Base-by-base conservation (phyloP, 129 eudicot genomes). In the Gnaphalium uliginosum region DNA sequence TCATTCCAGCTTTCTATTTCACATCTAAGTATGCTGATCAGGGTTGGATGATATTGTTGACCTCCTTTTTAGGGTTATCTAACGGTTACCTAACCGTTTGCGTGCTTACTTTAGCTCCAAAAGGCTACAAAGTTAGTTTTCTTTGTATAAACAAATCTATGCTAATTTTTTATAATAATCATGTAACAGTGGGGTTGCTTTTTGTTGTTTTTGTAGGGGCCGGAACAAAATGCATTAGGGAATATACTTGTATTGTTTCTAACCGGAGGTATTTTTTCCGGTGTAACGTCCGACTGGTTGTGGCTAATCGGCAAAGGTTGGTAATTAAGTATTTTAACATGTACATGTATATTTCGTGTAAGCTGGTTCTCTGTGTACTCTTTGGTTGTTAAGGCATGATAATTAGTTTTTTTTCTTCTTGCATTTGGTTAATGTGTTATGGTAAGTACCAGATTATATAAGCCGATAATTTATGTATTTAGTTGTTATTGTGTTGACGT, bases 291-390 rank as follows among this genome's bases (percentile, higher is more conserved):
- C 4, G 87, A 86, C 53, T 83, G 87, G 87, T 70, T 86, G 69
- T 83, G 90, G 90, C 78, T 86, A 69, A 83, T 86, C 1, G 90
- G 85, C 48, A 86, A 83, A 83, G 90, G 87, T 18, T 86, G 87
- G 87, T 79, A 71, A 76, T 22, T 5, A 9, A n/a, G 46, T 39
- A 39, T 1, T 33, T 33, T 33, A 33, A 33, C 39, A 2, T 33
- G 39, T 33, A 33, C n/a, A n/a, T n/a, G n/a, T n/a, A n/a, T n/a
- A n/a, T n/a, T n/a, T n/a, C n/a, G n/a, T n/a, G n/a, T n/a, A n/a
- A n/a, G n/a, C n/a, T n/a, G n/a, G n/a, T n/a, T n/a, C n/a, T n/a
- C n/a, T n/a, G n/a, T n/a, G n/a, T n/a, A n/a, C n/a, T n/a, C n/a
- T n/a, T n/a, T n/a, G n/a, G n/a, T n/a, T n/a, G n/a, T n/a, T n/a